phyloP scores from a whole-genome alignment of 2,329 filamentous ascomycete species.

The Byssochlamys sp. region DNA sequence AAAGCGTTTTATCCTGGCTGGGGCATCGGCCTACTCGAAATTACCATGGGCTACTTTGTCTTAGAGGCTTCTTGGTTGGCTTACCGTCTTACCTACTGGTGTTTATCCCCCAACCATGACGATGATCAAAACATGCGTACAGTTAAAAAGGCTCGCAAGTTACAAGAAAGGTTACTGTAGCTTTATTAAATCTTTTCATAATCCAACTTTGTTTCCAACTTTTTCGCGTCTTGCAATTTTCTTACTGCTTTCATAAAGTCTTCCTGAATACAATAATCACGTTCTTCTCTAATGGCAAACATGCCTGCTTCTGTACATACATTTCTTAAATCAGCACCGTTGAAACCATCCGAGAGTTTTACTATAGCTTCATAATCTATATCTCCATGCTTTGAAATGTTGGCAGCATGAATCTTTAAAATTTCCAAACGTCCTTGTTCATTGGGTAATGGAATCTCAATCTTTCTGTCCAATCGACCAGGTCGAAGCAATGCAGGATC shows the following conservation, averaged over 20 bases:
- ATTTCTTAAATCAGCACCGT: conserved; percentile 93
- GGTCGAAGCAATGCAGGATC: conserved; percentile 84
- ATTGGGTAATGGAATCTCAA: conserved; percentile 93
- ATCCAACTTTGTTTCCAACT: conserved; percentile 93
- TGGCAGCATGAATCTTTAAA: conserved; percentile 87
- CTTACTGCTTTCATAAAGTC: conserved; percentile 98
- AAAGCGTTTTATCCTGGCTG: no score
- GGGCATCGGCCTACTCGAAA: no score
- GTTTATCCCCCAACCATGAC: no score
- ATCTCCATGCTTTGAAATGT: conserved; percentile 81
- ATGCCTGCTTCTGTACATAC: conserved; percentile 97
- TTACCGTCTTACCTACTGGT: no score
- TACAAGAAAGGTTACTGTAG: no score
- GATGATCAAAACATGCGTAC: no score
- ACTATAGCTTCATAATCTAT: conserved; percentile 98
- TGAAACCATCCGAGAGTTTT: conserved; percentile 98
- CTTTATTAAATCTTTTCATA: conserved; percentile 89
- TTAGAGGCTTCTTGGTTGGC: no score
- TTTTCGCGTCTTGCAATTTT: conserved; percentile 95
- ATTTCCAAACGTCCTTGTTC: conserved; percentile 97
- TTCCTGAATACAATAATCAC: conserved; percentile 91
- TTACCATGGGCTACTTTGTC: no score
- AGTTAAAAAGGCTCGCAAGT: no score
- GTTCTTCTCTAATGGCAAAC: conserved; percentile 96
- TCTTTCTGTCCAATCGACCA: conserved; percentile 71